These are phyloP conservation scores for Lyophyllum shimeji DNA, from an alignment of 768 basidiomycete species.

Conservation along the genomic window DNA sequence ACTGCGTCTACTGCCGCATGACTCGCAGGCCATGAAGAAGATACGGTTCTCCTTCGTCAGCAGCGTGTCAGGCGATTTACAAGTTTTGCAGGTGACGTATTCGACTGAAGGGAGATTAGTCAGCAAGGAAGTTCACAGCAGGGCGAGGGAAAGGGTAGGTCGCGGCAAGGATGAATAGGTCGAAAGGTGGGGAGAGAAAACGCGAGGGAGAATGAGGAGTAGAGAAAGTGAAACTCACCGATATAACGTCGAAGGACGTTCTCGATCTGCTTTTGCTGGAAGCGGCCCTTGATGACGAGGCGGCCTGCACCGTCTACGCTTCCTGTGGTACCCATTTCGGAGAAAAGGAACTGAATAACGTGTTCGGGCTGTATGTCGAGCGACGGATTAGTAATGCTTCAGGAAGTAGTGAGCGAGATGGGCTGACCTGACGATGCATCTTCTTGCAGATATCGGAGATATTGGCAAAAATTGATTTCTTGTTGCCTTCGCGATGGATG, in stretches of 20 bases:
- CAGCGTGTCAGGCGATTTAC: conserved; percentile 97
- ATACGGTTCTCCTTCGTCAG: conserved; percentile 98
- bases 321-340: conserved; percentile 98
- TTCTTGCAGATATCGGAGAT: conserved; percentile 96
- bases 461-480: conserved; percentile 96
- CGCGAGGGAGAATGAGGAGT: too few species aligned
- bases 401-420: background rate
- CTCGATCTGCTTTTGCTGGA: conserved; percentile 98
- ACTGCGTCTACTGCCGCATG: conserved; percentile 86
- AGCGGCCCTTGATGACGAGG: conserved; percentile 95
- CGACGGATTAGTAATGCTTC: background rate
- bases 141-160: background rate
- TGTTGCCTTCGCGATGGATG: conserved; percentile 93
- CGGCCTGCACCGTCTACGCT: conserved; percentile 90
- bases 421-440: conserved; percentile 82
- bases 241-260: conserved; percentile 96
- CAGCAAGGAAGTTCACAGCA: background rate
- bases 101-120: conserved; percentile 57
- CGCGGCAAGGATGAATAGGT: too few species aligned
- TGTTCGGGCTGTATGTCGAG: conserved; percentile 74
- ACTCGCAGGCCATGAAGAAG: conserved; percentile 95
- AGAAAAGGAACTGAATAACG: conserved; percentile 94
- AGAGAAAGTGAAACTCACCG: conserved; percentile 49
- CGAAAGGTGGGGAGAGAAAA: too few species aligned
- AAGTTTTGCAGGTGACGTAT: conserved; percentile 99